phyloP scores from a whole-genome alignment of 1,284 basidiomycete species.

The Cryptococcus jaspeensis region DNA sequence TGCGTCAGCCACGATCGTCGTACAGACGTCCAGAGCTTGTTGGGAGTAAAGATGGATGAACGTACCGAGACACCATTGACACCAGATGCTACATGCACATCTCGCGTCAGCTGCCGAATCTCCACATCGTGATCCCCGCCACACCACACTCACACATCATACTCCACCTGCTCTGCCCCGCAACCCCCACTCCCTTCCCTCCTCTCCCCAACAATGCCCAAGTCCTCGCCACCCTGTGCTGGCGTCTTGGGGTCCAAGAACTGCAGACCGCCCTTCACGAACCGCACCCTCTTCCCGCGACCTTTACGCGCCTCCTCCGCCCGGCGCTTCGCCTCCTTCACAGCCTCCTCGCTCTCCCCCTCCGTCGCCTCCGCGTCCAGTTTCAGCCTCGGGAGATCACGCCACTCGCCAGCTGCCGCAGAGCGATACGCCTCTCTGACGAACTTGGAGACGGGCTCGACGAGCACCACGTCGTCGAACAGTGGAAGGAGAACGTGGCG shows the following conservation, averaged over 20 bases:
- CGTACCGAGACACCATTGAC: conserved; percentile 87
- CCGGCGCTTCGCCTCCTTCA: conserved; percentile 35
- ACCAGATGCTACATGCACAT: conserved; percentile 70
- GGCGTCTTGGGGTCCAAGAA: conserved; percentile 66
- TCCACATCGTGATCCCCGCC: no score
- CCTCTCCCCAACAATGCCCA: conserved; percentile 41
- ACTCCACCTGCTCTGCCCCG: conserved; percentile 37
- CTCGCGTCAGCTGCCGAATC: conserved; percentile 32
- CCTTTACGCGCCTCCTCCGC: conserved; percentile 53
- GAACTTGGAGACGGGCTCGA: conserved; percentile 80
- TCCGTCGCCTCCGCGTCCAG: background rate
- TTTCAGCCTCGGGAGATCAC: conserved; percentile 51
- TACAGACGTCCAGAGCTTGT: no score
- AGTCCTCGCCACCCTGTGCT: conserved; percentile 29
- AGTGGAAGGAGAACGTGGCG: conserved; percentile 78
- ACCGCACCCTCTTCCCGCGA: conserved; percentile 69
- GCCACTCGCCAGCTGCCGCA: conserved; percentile 60
- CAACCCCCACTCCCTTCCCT: conserved; percentile 25
- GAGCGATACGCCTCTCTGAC: conserved; percentile 65
- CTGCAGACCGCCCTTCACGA: conserved; percentile 75
- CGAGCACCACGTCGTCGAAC: conserved; percentile 76
- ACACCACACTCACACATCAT: conserved; percentile 44
- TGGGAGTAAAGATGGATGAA: background rate
- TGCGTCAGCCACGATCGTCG: background rate
- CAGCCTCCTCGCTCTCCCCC: background rate